phyloP scores from a whole-genome alignment of 2,329 filamentous ascomycete species.

The Arthrobotrys sphaeroides region DNA sequence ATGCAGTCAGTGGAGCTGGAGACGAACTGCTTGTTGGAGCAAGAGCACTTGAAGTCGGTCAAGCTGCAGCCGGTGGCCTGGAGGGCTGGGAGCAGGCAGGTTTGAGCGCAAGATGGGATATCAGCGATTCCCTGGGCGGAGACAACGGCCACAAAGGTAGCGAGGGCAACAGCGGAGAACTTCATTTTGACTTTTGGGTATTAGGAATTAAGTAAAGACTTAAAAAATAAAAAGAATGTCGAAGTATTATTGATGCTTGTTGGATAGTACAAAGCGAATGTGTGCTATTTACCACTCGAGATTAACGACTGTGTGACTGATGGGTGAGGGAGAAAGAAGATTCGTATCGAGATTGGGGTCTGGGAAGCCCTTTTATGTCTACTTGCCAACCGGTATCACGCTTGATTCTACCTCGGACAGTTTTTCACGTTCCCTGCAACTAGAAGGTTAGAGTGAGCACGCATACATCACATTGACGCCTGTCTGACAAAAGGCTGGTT shows the following conservation, averaged over 20 bases:
- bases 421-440: constrained; percentile 32
- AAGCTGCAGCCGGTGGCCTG: constrained; percentile 47
- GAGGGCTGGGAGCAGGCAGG: constrained; percentile 50
- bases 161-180: constrained; percentile 54
- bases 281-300: constrained; percentile 48
- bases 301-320: constrained; percentile 52
- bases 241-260: constrained; percentile 39
- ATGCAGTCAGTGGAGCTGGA: constrained; percentile 51
- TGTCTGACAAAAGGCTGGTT: constrained; percentile 25
- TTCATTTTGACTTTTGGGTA: constrained; percentile 56
- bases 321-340: constrained; percentile 26
- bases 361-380: constrained; percentile 48
- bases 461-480: constrained; percentile 53
- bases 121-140: constrained; percentile 55
- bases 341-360: constrained; percentile 17
- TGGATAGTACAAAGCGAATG: constrained; percentile 53
- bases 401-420: constrained; percentile 51
- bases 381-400: background rate
- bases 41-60: constrained; percentile 56
- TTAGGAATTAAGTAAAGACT: constrained; percentile 39
- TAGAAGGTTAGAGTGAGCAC: constrained; percentile 7
- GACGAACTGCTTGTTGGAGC: constrained; percentile 54
- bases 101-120: constrained; percentile 55
- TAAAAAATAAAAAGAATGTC: constrained; percentile 53
- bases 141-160: constrained; percentile 53